Evolutionary conservation across 2,329 filamentous ascomycete genomes (phyloP).

Genomic region (Penicillium oxalicum): DNA sequence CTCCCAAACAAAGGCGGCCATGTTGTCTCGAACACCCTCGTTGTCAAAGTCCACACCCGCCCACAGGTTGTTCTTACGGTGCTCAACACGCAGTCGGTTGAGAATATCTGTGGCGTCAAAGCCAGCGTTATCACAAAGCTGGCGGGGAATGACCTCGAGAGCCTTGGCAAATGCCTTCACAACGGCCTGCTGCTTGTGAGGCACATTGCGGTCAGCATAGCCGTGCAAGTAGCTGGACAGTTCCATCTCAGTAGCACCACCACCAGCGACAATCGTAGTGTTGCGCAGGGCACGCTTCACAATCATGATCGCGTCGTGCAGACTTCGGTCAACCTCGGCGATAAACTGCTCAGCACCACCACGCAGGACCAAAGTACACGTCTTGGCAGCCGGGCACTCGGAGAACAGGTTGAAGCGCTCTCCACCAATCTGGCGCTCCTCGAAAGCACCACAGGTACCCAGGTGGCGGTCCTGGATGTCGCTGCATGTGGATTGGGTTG

Average conservation of each 20-base stretch:
- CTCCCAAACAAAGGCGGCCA: conserved; percentile 96
- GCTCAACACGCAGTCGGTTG: conserved; percentile 91
- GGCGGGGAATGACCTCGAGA: conserved; percentile 90
- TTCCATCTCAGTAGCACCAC: conserved; percentile 95
- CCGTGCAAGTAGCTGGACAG: conserved; percentile 86
- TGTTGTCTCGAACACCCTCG: conserved; percentile 90
- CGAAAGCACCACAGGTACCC: conserved; percentile 82
- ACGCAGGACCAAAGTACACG: conserved; percentile 89
- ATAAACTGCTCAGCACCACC: conserved; percentile 99
- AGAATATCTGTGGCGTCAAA: conserved; percentile 98
- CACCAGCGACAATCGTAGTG: conserved; percentile 87
- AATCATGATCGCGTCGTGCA: conserved; percentile 99
- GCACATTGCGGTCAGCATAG: conserved; percentile 86
- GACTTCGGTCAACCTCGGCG: conserved; percentile 91
- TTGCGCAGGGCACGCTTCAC: conserved; percentile 97
- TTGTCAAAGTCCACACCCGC: conserved; percentile 91
- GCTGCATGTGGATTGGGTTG: conserved; percentile 90
- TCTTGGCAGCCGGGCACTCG: conserved; percentile 90
- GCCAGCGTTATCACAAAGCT: conserved; percentile 96
- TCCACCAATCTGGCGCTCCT: conserved; percentile 93
- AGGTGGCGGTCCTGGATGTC: conserved; percentile 87
- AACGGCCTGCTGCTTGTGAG: conserved; percentile 92
- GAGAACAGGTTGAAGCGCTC: conserved; percentile 99
- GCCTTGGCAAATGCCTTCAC: conserved; percentile 98
- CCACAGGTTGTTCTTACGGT: conserved; percentile 88